Evolutionary conservation across 352 stramenopile species (phyloP), one percentile per base, ranked within the genome.

Genomic region (Peronosclerospora sorghi): DNA sequence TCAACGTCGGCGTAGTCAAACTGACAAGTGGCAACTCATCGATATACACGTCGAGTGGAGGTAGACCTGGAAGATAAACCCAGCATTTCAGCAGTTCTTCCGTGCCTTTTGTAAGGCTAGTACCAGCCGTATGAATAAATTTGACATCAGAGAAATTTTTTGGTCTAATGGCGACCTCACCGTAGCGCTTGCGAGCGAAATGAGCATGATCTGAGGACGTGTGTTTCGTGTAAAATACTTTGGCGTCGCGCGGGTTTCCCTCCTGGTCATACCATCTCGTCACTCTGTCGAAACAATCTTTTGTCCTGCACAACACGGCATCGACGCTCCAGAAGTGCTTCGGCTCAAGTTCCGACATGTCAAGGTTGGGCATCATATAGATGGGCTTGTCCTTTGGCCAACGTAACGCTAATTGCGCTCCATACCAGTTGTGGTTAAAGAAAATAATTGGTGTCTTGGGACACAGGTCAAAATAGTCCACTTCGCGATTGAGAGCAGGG

Each of bases 231-330:
- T 80, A 80, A 21, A 77, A 52, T 0, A 83, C 67, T 13, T 48
- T 58, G 0, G 65, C 44, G 3, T 59, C 49, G 14, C 61, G 53
- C 1, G 50, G 48, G n/a, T 67, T 79, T 15, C 59, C 67, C 21
- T 79, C 60, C 43, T 79, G 64, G 28, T 38, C 44, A 28, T 56
- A 79, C 69, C 70, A 83, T 34, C 48, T 45, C 15, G 42, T 65
- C 28, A 78, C 57, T 41, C 70, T 62, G 15, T 68, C 49, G 48
- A 65, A 69, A 45, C 59, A 81, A 20, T 62, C 58, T n/a, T 54
- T 44, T 3, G 64, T 79, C 51, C 86, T 89, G 58, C 72, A 84
- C 2, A 89, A 46, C 15, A 89, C 56, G 0, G 55, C 65, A 41
- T 86, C 61, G 2, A 62, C 59, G 8, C 55, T 28, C 50, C 62